Evolutionary conservation across 306 rosid genomes (phyloP), one percentile per base, ranked within the genome.

Genomic region (Crataegus laevigata): DNA sequence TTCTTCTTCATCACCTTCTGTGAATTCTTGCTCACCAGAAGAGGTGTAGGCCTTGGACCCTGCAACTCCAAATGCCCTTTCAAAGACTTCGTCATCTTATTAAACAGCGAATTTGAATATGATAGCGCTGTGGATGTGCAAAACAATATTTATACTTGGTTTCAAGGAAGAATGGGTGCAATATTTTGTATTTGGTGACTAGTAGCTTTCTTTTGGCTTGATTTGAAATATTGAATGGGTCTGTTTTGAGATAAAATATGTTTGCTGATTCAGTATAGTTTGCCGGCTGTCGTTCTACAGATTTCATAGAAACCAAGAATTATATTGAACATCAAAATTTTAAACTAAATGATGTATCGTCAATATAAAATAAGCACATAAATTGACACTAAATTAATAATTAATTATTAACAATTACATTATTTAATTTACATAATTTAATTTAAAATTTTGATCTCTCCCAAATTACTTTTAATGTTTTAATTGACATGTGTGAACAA

Each of bases 11-110:
- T 58, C 29, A 42, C 73, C 65, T 30, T 80, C n/a, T 14, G 26
- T 13, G 82, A 80, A 34, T 21, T 52, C 50, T n/a, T 26, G 74
- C 50, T 72, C 8, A 73, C 70, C 30, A 11, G 22, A 38, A 83
- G 78, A 30, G 76, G 70, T 29, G 81, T 52, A 47, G 86, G 88
- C 83, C 75, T 74, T 42, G 86, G 80, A 68, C 82, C 88, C 45
- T 75, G 80, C 74, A 78, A 61, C 21, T 65, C 28, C 69, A 65
- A 26, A 10, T 61, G 57, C 38, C 61, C 68, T 29, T 67, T 51
- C 38, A 43, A 28, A 3, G 69, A 77, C 29, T 26, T 14, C 85
- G 75, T 85, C n/a, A 12, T 72, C 36, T 5, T 15, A 12, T 14
- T 14, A 2, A 5, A n/a, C 2, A 4, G 25, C 12, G 6, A 55